These are phyloP conservation scores for Trametes hirsuta DNA, from an alignment of 1,284 basidiomycete genomes.

Conservation along the genomic window DNA sequence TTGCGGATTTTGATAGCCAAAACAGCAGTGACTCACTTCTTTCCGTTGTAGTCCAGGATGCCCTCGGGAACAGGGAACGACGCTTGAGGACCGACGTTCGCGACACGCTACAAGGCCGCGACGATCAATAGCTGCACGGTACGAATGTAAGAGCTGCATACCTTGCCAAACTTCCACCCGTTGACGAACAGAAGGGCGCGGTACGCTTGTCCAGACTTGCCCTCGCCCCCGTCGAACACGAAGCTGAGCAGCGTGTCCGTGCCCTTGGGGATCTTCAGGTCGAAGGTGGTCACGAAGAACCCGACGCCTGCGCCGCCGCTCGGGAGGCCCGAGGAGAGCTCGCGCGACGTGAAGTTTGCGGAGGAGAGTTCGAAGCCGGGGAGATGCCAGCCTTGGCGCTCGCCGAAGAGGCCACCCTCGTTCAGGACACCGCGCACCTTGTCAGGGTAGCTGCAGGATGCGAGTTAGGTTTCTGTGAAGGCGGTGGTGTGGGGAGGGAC, in stretches of 20 bases:
- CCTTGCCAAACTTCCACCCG: conserved; percentile 89
- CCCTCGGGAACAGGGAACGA: conserved; percentile 79
- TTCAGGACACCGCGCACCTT: conserved; percentile 71
- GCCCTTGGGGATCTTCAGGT: conserved; percentile 57
- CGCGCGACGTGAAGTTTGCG: conserved; percentile 53
- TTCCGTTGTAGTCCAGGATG: conserved; percentile 69
- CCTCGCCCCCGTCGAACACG: conserved; percentile 50
- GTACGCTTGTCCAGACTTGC: conserved; percentile 58
- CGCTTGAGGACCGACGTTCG: conserved; percentile 59
- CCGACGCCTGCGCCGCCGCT: conserved; percentile 65
- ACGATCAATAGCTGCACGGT: neutral
- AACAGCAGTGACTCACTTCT: neutral
- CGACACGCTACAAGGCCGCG: conserved; percentile 29
- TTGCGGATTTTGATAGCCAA: conserved; percentile 42
- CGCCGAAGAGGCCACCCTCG: conserved; percentile 80
- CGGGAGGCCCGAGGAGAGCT: conserved; percentile 60
- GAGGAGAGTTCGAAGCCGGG: conserved; percentile 68
- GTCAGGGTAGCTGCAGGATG: conserved; percentile 59
- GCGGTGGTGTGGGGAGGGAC: conserved; percentile 16
- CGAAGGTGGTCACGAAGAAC: conserved; percentile 79
- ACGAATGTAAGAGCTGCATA: conserved; percentile 30
- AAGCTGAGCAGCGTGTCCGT: conserved; percentile 72
- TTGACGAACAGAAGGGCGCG: conserved; percentile 78
- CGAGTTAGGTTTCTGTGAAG: neutral
- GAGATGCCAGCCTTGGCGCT: conserved; percentile 82